These are phyloP conservation scores for Globisporangium megalacanthum DNA, from an alignment of 352 stramenopile genomes.

Conservation along the genomic window DNA sequence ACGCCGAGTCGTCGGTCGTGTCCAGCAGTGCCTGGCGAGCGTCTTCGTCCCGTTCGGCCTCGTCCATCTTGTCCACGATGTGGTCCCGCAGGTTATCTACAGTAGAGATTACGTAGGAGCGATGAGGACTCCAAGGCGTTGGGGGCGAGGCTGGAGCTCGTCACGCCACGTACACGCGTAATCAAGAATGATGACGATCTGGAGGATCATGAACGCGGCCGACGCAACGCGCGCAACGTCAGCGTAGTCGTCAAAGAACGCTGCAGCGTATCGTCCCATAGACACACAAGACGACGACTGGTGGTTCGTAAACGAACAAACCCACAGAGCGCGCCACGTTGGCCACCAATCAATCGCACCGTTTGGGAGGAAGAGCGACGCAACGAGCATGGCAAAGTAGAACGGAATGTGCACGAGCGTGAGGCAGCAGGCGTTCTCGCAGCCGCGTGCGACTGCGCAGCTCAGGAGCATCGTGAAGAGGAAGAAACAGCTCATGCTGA, in stretches of 20 bases:
- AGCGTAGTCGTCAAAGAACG: slow-evolving; percentile 63
- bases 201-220: slow-evolving; percentile 61
- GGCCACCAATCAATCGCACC: slow-evolving; percentile 15
- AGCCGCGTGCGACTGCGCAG: slow-evolving; percentile 36
- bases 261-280: too few relatives aligned
- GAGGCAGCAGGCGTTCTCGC: slow-evolving; percentile 59
- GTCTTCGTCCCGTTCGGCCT: slow-evolving; percentile 48
- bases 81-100: slow-evolving; percentile 64
- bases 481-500: slow-evolving; percentile 67
- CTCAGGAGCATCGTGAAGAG: slow-evolving; percentile 46
- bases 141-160: neutral
- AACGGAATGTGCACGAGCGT: slow-evolving; percentile 60
- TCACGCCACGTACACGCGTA: slow-evolving; percentile 37
- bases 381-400: slow-evolving; percentile 40
- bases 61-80: slow-evolving; percentile 63
- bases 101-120: neutral
- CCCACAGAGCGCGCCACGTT: neutral
- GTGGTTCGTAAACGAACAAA: too few relatives aligned
- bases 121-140: neutral
- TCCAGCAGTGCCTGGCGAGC: slow-evolving; percentile 41
- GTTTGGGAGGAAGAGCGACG: slow-evolving; percentile 66
- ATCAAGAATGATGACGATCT: slow-evolving; percentile 82
- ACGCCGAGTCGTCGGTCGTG: slow-evolving; percentile 19
- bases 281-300: too few relatives aligned
- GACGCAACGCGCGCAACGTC: slow-evolving; percentile 55